Base-by-base conservation (phyloP, 208 protist species). In the Crithidia bombi region DNA sequence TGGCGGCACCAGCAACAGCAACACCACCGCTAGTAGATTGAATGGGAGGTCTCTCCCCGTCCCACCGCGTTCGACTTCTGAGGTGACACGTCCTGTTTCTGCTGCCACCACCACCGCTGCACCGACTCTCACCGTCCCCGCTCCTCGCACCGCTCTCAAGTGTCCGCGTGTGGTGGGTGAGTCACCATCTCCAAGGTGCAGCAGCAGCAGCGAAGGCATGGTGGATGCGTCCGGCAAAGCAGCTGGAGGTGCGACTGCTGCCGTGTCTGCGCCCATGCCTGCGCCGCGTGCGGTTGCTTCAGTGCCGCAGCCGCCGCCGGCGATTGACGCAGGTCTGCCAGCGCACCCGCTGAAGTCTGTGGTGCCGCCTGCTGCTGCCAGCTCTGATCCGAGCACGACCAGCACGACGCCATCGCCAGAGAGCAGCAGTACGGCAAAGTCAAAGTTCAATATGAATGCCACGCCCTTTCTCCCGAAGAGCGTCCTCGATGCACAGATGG, bases 391-490 rank as follows among this genome's bases (percentile, higher is more conserved):
- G 4, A 57, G 41, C 25, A 63, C 52, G n/a, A 36, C 46, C 19
- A 28, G 21, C 19, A 68, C 50, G 19, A 64, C 49, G 19, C 47
- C 61, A 0, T 68, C 52, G 23, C 63, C 63, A 50, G 63, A 68
- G 51, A 69, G 32, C 62, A 58, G 59, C 69, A n/a, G n/a, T n/a
- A 62, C 57, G 59, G 23, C 21, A 15, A 57, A 49, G 25, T 69
- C 54, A 15, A 36, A 70, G 44, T 65, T 69, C 70, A 76, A 61
- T 39, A 52, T 65, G 55, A 70, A 61, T 23, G 55, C 63, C 5
- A n/a, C 46, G 5, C 55, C 62, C 5, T 70, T 65, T 23, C 28
- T 59, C 10, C 63, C 55, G 4, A 65, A 69, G 63, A 65, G 63
- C 25, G 54, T 65, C 41, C 54, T 75, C 21, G 58, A 41, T 3